Evolutionary conservation across 176 grass and related monocot genomes (phyloP).

Genomic region (Phyllostachys edulis): DNA sequence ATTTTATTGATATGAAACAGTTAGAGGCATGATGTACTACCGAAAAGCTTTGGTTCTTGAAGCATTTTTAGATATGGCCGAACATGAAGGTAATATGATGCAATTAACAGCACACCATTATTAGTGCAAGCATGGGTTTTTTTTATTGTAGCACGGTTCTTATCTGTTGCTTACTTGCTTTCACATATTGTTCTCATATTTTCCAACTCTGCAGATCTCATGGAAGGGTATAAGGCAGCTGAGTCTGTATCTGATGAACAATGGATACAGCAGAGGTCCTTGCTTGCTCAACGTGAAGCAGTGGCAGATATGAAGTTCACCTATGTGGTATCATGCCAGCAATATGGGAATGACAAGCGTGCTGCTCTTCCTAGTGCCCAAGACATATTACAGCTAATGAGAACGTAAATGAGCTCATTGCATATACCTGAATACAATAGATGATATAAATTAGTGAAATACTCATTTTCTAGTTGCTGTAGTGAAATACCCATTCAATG

Average conservation of each 20-base stretch:
- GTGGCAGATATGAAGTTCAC: slow-evolving; percentile 95
- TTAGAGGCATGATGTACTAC: slow-evolving; percentile 98
- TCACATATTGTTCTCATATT: slow-evolving; percentile 25
- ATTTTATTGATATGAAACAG: slow-evolving; percentile 46
- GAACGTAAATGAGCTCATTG: slow-evolving; percentile 54
- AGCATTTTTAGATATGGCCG: slow-evolving; percentile 93
- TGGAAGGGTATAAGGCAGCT: slow-evolving; percentile 91
- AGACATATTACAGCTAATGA: slow-evolving; percentile 92
- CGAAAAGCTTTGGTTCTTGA: slow-evolving; percentile 91
- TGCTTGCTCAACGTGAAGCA: slow-evolving; percentile 76
- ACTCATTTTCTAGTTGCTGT: slow-evolving; percentile 1
- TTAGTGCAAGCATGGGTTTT: neutral
- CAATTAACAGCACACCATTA: slow-evolving; percentile 4
- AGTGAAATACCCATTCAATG: neutral
- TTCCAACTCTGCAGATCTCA: slow-evolving; percentile 60
- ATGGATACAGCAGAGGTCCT: slow-evolving; percentile 56
- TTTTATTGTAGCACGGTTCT: slow-evolving; percentile 16
- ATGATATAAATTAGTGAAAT: slow-evolving; percentile 18
- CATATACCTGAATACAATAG: slow-evolving; percentile 2
- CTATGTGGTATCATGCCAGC: slow-evolving; percentile 94
- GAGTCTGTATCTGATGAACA: slow-evolving; percentile 61
- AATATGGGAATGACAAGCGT: slow-evolving; percentile 94
- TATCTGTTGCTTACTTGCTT: neutral
- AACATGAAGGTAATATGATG: slow-evolving; percentile 68
- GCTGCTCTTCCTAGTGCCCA: slow-evolving; percentile 67